phyloP scores from a whole-genome alignment of 306 rosid genomes.

The cucumber (Cucumis sativus) region Cucumber_9930_V3 NC_026657.2:11731501-11732000 shows the following conservation, averaged over 20 bases:
- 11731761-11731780: background rate
- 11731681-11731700: background rate
- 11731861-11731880: background rate
- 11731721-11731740: background rate
- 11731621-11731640: constrained; percentile 4
- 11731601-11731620: background rate
- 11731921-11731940: background rate
- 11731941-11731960: background rate
- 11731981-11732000: background rate
- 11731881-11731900: background rate
- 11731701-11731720: background rate
- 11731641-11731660: background rate
- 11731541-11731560: background rate
- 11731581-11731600: background rate
- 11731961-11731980: background rate
- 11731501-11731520: background rate
- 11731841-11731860: background rate
- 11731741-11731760: background rate
- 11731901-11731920: constrained; percentile 9
- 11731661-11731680: background rate
- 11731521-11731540: background rate
- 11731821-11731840: background rate
- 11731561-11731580: background rate
- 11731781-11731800: background rate
- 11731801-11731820: background rate